A percentile compares a stretch with the other conserved stretches of the same genome.
Conservation (phyloP, 495 filamentous ascomycete genomes). For the Penicillium malachiteum region DNA sequence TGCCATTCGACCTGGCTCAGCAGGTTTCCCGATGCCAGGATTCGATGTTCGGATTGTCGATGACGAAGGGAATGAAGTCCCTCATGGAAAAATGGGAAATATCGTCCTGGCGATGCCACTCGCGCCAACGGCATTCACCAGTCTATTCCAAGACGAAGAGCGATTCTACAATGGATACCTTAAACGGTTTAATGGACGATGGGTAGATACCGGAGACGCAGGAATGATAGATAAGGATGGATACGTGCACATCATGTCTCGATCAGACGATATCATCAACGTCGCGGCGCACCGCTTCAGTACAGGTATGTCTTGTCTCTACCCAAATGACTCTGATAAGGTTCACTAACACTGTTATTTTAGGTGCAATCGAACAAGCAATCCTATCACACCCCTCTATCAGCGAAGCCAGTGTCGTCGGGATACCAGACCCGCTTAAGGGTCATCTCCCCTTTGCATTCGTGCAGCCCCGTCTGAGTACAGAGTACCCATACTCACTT, state of each 20-base stretch:
- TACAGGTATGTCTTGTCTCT: conserved; percentile 59
- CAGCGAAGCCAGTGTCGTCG: conserved; percentile 79
- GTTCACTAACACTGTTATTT: background rate
- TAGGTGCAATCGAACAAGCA: conserved; percentile 83
- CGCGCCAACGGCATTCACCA: conserved; percentile 81
- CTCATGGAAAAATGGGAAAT: conserved; percentile 77
- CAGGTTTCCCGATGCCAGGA: conserved; percentile 85
- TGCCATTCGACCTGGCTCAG: conserved; percentile 75
- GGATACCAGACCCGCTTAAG: conserved; percentile 81
- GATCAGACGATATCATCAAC: conserved; percentile 92
- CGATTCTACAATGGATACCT: conserved; percentile 80
- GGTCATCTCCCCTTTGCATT: conserved; percentile 92
- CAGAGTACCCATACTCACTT: conserved; percentile 30
- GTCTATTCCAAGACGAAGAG: conserved; percentile 79
- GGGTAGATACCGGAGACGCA: conserved; percentile 89
- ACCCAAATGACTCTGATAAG: too few relatives aligned
- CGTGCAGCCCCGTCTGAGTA: conserved; percentile 54
- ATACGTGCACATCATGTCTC: conserved; percentile 83
- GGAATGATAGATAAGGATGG: conserved; percentile 80
- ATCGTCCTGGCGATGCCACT: conserved; percentile 82
- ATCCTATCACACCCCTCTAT: conserved; percentile 76
- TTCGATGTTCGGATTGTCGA: conserved; percentile 84
- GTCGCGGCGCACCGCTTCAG: conserved; percentile 90
- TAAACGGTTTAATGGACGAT: conserved; percentile 72
- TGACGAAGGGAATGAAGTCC: conserved; percentile 69